Conservation (phyloP, 2,329 filamentous ascomycete species). For the Clarireedia monteithiana region DNA sequence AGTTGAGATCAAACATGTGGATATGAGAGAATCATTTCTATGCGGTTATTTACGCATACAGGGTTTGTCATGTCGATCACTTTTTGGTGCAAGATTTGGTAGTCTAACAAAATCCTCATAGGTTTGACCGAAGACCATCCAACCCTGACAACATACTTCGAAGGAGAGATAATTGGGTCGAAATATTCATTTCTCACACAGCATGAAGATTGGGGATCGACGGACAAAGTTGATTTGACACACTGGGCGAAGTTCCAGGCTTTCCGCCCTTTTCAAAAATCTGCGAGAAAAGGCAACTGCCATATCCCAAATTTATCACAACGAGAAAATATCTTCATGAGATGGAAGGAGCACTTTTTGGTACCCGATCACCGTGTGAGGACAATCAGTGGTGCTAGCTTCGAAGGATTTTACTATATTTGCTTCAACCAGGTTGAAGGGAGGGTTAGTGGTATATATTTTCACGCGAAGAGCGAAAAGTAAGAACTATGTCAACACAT, state of each 20-base stretch:
- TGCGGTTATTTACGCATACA: slow-evolving; percentile 94
- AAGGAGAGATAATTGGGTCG: slow-evolving; percentile 92
- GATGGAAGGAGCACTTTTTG: slow-evolving; percentile 97
- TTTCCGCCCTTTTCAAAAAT: slow-evolving; percentile 66
- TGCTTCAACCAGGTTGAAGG: slow-evolving; percentile 92
- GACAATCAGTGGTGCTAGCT: slow-evolving; percentile 89
- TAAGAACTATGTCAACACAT: slow-evolving; percentile 39
- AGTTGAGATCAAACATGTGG: slow-evolving; percentile 94
- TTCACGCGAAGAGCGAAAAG: slow-evolving; percentile 97
- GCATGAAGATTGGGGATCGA: slow-evolving; percentile 86
- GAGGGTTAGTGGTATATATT: slow-evolving; percentile 88
- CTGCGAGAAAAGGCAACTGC: slow-evolving; percentile 50
- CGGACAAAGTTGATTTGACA: slow-evolving; percentile 80
- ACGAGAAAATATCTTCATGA: slow-evolving; percentile 90
- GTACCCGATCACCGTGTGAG: slow-evolving; percentile 90
- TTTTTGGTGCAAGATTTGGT: neutral
- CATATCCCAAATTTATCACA: slow-evolving; percentile 64
- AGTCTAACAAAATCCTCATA: slow-evolving; percentile 32
- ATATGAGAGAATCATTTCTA: slow-evolving; percentile 87
- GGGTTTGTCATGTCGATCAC: slow-evolving; percentile 46
- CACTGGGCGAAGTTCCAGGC: slow-evolving; percentile 90
- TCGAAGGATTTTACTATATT: slow-evolving; percentile 98
- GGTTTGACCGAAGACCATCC: slow-evolving; percentile 92
- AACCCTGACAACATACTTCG: slow-evolving; percentile 96
- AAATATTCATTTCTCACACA: slow-evolving; percentile 92